phyloP scores from a whole-genome alignment of 2,329 filamentous ascomycete genomes.

The Penicillium sp. region DNA sequence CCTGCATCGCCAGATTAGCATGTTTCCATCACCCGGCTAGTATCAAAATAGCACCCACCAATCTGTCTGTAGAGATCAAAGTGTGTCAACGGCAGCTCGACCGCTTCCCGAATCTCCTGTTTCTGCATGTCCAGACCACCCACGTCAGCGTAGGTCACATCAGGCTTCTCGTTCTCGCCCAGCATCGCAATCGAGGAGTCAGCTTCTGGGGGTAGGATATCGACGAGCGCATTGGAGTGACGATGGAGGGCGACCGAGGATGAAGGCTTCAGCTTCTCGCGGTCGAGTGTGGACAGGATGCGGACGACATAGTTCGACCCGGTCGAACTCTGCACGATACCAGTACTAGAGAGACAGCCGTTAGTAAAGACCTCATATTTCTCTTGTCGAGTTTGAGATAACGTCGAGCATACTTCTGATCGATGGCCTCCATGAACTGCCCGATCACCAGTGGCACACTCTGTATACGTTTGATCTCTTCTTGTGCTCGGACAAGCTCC shows the following conservation, averaged over 20 bases:
- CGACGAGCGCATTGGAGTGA: constrained; percentile 97
- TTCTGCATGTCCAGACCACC: constrained; percentile 99
- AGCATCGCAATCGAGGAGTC: constrained; percentile 99
- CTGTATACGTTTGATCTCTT: constrained; percentile 99
- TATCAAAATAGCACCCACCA: constrained; percentile 51
- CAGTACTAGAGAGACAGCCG: constrained; percentile 64
- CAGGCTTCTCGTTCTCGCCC: constrained; percentile 93
- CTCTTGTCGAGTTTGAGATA: not conserved
- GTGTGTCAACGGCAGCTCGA: constrained; percentile 93
- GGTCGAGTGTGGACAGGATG: constrained; percentile 96
- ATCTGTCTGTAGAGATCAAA: constrained; percentile 99
- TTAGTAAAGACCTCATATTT: constrained; percentile 12
- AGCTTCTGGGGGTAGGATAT: constrained; percentile 97
- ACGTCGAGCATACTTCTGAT: constrained; percentile 76
- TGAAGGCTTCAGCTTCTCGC: constrained; percentile 95
- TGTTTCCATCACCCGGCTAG: not conserved
- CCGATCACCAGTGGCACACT: constrained; percentile 97
- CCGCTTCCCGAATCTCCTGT: constrained; percentile 97
- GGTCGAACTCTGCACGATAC: constrained; percentile 97
- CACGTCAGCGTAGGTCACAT: constrained; percentile 96
- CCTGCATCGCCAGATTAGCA: constrained; percentile 39
- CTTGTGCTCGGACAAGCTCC: constrained; percentile 93
- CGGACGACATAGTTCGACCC: constrained; percentile 99
- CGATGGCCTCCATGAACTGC: constrained; percentile 99
- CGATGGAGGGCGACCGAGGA: constrained; percentile 97